Evolutionary conservation across 2,329 filamentous ascomycete genomes (phyloP).

Genomic region (Aureobasidium pullulans): DNA sequence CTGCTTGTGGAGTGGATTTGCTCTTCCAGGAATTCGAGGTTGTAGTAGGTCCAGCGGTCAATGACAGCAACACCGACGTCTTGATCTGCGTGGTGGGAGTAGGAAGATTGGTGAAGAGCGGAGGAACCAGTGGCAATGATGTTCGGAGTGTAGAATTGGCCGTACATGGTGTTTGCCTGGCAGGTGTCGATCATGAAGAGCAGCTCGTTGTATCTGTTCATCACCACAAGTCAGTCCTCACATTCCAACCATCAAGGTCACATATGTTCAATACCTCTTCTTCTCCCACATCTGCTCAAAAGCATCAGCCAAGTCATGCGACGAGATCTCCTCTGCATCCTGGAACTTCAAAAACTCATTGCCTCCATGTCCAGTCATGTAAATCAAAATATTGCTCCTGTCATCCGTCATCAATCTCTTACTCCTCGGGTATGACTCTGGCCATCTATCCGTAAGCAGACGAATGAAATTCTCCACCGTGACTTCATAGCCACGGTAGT

Average conservation of each 20-base stretch:
- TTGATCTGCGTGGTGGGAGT: conserved; percentile 96
- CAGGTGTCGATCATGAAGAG: conserved; percentile 99
- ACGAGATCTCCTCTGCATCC: conserved; percentile 93
- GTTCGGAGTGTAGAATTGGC: conserved; percentile 94
- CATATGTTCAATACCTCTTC: conserved; percentile 57
- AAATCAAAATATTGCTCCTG: conserved; percentile 92
- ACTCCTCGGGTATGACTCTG: conserved; percentile 87
- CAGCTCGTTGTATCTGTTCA: conserved; percentile 70
- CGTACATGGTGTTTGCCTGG: conserved; percentile 99
- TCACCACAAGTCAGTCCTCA: neutral
- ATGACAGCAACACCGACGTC: conserved; percentile 98
- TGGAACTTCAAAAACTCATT: conserved; percentile 99
- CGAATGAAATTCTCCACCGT: conserved; percentile 99
- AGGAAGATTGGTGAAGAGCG: conserved; percentile 90
- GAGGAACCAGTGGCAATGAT: conserved; percentile 97
- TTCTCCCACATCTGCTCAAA: conserved; percentile 99
- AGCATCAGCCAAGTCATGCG: conserved; percentile 90
- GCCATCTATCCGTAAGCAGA: conserved; percentile 85
- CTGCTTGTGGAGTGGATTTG: conserved; percentile 79
- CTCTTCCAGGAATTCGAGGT: conserved; percentile 89
- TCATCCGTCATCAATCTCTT: conserved; percentile 93
- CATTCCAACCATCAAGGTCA: neutral
- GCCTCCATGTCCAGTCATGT: conserved; percentile 98
- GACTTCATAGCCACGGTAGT: conserved; percentile 96
- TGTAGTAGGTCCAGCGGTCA: conserved; percentile 97